A percentile compares a stretch with the other conserved stretches of the same genome.
These are phyloP conservation scores for Castanospermum australe DNA, from an alignment of 306 rosid genomes.

Conservation along the genomic window DNA sequence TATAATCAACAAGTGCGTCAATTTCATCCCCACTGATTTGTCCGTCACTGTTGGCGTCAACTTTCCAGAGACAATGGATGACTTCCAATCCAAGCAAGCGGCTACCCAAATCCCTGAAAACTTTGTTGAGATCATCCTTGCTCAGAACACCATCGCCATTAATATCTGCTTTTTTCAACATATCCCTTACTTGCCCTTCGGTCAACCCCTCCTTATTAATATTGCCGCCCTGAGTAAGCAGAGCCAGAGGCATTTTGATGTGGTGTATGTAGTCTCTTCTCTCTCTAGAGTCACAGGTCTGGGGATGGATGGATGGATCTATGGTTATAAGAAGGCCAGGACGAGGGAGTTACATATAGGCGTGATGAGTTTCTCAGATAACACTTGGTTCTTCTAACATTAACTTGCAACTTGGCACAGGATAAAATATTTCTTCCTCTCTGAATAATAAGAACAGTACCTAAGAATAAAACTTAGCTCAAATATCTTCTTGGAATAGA, in stretches of 20 bases:
- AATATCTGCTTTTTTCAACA: background rate
- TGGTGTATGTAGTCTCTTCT: no score
- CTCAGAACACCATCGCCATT: background rate
- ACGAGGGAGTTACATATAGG: no score
- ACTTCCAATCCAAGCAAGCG: background rate
- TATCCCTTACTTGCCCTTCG: conserved; percentile 3
- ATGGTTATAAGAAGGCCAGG: no score
- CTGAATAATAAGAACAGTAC: background rate
- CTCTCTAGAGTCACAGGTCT: no score
- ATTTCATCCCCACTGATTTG: background rate
- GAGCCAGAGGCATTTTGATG: no score
- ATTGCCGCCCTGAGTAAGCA: no score
- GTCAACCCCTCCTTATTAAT: no score
- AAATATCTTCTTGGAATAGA: background rate
- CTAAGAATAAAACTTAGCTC: background rate
- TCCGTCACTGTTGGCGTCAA: conserved; percentile 9
- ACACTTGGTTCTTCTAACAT: no score
- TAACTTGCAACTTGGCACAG: no score
- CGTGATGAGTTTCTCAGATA: no score
- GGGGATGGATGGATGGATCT: no score
- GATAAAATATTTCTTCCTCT: background rate
- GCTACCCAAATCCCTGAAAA: conserved; percentile 12
- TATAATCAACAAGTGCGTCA: background rate
- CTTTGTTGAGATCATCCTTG: conserved; percentile 15
- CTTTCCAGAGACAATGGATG: background rate